Base-by-base conservation (phyloP, 1,284 basidiomycete species). In the Moesziomyces globuligerus region DNA sequence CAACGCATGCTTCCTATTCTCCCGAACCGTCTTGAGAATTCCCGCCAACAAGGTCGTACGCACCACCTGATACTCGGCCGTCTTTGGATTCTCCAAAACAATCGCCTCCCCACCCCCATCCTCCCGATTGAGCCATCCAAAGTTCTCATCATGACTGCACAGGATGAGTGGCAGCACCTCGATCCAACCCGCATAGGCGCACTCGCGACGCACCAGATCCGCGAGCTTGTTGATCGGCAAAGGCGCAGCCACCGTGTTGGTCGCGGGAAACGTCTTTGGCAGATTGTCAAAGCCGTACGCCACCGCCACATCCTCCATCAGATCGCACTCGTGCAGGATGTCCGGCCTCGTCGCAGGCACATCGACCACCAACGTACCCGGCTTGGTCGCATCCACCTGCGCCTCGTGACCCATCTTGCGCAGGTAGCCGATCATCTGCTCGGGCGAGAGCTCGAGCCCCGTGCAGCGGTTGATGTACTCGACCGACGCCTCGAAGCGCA, bases 81-180 rank as follows among this genome's bases (percentile, higher is more conserved):
- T 94, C 84, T 97, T 97, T 1, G 95, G 95, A 84, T 99, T 99
- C 57, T 91, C 93, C 66, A 98, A 91, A 57, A 91, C 90, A 72
- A 98, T 89, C 9, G 91, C 95, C 32, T 87, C 86, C 44, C 87
- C 88, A 26, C 90, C 89, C 65, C 92, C 90, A 83, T 98, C 95
- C 46, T 86, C 83, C 59, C 90, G 90, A 84, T 96, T 94, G 68
- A 99, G 86, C 86, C 89, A 94, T 46, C 88, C 89, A 81, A 96
- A 99, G 85, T 98, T 98, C 84, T 99, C 95, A 83, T 98, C 95
- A 82, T 95, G 93, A 18, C 93, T 95, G 85, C 96, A 98, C 90
- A 98, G 86, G 81, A 94, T 98, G 54, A 98, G 87, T 23, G 96
- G 93, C 6, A 98, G 86, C 4, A 92, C 94, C 84, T 99, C 95